These are phyloP conservation scores for Pseudogymnoascus sp. DNA, from an alignment of 2,329 filamentous ascomycete genomes.

Conservation along the genomic window DNA sequence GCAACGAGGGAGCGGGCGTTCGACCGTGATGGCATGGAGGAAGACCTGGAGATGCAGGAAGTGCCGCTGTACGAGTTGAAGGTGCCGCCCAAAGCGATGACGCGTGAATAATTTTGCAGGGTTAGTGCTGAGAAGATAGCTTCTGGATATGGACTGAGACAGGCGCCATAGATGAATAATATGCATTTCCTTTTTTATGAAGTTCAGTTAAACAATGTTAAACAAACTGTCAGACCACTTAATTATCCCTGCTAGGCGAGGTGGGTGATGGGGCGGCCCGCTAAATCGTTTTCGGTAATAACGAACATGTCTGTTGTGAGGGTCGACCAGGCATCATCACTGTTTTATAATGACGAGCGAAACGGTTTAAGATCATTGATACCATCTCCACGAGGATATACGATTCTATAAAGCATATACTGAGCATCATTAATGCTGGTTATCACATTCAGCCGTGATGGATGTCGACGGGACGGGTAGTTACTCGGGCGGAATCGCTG, in stretches of 20 bases:
- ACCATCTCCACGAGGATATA: neutral
- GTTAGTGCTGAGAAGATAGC: neutral
- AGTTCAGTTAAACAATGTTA: neutral
- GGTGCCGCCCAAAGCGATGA: conserved; percentile 1
- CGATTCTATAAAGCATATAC: neutral
- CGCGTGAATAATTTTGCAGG: neutral
- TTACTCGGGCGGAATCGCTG: neutral
- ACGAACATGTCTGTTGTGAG: neutral
- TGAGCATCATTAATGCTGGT: neutral
- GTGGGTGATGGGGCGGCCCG: neutral
- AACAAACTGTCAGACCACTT: neutral
- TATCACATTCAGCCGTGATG: neutral
- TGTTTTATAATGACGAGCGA: neutral
- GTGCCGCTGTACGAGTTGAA: neutral
- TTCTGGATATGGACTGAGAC: neutral
- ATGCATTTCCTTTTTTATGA: neutral
- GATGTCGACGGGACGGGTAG: neutral
- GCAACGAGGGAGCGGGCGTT: neutral
- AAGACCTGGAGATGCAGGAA: neutral
- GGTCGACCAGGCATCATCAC: neutral
- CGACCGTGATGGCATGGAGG: neutral
- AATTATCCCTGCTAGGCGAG: neutral
- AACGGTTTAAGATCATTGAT: neutral
- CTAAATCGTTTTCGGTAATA: conserved; percentile 3
- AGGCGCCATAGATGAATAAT: neutral